Percentiles rank a stretch among this genome's conserved stretches.
Conservation (phyloP, 2,329 filamentous ascomycete species). For the Pestalotiopsis sp. region DNA sequence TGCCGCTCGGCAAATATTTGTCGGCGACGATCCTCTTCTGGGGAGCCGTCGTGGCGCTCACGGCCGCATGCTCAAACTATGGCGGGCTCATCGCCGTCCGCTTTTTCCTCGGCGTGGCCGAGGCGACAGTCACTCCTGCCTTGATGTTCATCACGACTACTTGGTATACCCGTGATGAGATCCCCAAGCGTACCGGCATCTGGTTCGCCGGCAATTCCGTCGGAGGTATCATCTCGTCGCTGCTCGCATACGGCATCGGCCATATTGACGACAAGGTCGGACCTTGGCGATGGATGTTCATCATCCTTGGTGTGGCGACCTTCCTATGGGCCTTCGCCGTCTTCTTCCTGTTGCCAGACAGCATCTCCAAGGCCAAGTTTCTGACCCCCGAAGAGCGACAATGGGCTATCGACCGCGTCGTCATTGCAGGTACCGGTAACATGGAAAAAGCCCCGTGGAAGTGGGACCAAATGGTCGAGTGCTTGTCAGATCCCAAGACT, state of each 20-base stretch:
- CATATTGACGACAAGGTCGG: constrained; percentile 47
- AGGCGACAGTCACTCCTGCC: constrained; percentile 54
- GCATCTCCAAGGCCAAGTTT: constrained; percentile 56
- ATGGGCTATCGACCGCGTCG: constrained; percentile 46
- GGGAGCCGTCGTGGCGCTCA: constrained; percentile 46
- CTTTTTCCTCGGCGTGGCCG: constrained; percentile 54
- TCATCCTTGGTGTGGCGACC: constrained; percentile 51
- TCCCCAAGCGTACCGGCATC: constrained; percentile 52
- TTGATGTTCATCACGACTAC: constrained; percentile 58
- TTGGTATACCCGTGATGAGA: constrained; percentile 58
- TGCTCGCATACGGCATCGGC: constrained; percentile 56
- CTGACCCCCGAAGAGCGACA: constrained; percentile 52
- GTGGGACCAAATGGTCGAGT: constrained; percentile 53
- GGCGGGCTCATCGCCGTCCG: constrained; percentile 49
- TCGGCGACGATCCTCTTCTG: constrained; percentile 49
- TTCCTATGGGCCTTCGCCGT: constrained; percentile 52
- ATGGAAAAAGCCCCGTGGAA: constrained; percentile 50
- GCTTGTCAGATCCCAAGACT: constrained; percentile 57
- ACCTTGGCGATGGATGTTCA: constrained; percentile 60
- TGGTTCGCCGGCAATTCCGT: constrained; percentile 56
- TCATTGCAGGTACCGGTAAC: constrained; percentile 50
- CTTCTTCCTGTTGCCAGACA: constrained; percentile 50
- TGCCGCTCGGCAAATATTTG: constrained; percentile 49
- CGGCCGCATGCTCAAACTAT: constrained; percentile 47
- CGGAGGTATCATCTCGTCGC: constrained; percentile 46